Percentiles rank a stretch among this genome's conserved stretches.
Conservation (phyloP, 345 rosid genomes). For the Gossypium thurberi region DNA sequence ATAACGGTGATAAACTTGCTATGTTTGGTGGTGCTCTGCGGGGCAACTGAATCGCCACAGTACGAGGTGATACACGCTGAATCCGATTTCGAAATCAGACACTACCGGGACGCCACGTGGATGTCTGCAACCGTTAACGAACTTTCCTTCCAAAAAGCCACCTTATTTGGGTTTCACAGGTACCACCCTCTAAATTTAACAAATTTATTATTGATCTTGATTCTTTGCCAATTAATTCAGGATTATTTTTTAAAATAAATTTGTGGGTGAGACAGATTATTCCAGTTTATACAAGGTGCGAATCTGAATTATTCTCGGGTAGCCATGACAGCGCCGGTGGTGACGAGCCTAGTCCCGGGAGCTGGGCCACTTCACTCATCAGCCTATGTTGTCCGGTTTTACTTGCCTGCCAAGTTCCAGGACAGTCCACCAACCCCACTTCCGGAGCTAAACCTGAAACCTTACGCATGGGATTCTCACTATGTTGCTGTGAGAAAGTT, state of each 20-base stretch:
- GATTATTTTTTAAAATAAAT: neutral
- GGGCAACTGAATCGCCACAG: conserved; percentile 42
- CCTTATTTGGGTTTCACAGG: conserved; percentile 60
- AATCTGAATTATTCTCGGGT: conserved; percentile 58
- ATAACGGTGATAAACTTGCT: conserved; percentile 12
- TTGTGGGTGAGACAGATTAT: conserved; percentile 31
- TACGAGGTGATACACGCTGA: conserved; percentile 44
- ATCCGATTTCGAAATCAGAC: conserved; percentile 62
- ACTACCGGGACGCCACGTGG: conserved; percentile 47
- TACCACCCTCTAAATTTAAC: neutral
- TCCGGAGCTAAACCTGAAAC: conserved; percentile 42
- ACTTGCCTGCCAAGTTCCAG: conserved; percentile 54
- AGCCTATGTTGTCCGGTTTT: conserved; percentile 42
- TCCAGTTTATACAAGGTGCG: conserved; percentile 64
- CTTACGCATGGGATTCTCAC: conserved; percentile 35
- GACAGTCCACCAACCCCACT: conserved; percentile 51
- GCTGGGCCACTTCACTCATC: conserved; percentile 59
- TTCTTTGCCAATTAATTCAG: neutral
- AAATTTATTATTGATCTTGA: neutral
- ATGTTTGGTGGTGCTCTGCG: conserved; percentile 5
- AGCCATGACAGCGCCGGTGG: conserved; percentile 53
- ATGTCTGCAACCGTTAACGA: conserved; percentile 41
- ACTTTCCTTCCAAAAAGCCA: conserved; percentile 56
- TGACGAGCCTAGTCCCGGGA: conserved; percentile 58
- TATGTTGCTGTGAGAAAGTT: conserved; percentile 55